A percentile compares a stretch with the other conserved stretches of the same genome.
Evolutionary conservation across 306 rosid species (phyloP).

Genomic region (Malus orientalis): DNA sequence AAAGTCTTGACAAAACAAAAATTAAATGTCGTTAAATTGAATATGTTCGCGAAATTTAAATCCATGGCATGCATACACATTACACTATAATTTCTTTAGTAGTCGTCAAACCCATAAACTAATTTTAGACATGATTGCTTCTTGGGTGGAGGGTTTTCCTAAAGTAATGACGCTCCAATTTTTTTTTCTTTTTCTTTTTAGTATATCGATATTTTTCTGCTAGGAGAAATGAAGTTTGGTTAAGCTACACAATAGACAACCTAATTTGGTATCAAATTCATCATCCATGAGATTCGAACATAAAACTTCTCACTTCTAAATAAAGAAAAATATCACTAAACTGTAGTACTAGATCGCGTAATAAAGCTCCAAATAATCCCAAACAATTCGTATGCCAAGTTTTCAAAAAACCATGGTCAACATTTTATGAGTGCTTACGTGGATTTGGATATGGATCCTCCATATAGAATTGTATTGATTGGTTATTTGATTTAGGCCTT

Average conservation of each 20-base stretch:
- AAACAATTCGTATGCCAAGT: neutral
- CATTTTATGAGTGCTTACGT: neutral
- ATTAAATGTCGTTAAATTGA: no score
- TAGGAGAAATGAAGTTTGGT: no score
- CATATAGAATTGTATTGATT: neutral
- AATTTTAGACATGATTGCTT: neutral
- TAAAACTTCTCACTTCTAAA: no score
- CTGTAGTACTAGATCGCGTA: neutral
- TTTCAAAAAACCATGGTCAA: no score
- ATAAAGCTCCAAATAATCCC: neutral
- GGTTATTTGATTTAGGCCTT: neutral
- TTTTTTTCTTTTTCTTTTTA: no score
- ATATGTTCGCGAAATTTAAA: no score
- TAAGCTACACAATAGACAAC: no score
- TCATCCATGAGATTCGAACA: no score
- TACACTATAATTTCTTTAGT: neutral
- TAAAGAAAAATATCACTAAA: no score
- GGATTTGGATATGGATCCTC: neutral
- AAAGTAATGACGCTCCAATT: neutral
- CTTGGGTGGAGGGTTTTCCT: neutral
- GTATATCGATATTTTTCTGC: no score
- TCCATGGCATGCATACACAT: neutral
- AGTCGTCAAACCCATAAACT: neutral
- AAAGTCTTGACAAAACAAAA: no score
- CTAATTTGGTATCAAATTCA: no score